phyloP scores from a whole-genome alignment of 768 basidiomycete species.

The Cystobasidium tubakii region DNA sequence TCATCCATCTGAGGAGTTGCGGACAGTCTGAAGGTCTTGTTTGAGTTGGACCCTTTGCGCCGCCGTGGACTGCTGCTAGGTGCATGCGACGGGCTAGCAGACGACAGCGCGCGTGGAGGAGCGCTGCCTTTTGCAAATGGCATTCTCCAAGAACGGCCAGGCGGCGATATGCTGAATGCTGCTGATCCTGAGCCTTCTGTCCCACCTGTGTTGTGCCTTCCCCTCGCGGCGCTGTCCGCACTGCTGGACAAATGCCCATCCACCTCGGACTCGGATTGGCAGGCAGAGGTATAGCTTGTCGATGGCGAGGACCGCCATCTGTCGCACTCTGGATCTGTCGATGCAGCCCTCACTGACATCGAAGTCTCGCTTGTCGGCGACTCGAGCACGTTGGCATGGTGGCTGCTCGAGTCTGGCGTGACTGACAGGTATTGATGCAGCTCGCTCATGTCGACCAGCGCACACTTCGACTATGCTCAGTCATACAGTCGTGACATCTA shows the following conservation, averaged over 20 bases:
- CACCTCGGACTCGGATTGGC: background rate
- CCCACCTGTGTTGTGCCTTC: background rate
- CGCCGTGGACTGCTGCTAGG: background rate
- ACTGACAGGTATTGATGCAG: background rate
- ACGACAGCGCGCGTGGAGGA: background rate
- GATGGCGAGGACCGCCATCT: background rate
- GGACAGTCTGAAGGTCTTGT: background rate
- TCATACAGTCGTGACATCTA: background rate
- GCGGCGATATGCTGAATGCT: background rate
- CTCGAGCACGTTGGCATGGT: background rate
- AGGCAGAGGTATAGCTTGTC: background rate
- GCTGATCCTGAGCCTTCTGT: background rate
- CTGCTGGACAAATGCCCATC: background rate
- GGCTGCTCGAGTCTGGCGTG: slow-evolving; percentile 6
- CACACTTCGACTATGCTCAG: no score
- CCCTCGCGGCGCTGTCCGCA: background rate
- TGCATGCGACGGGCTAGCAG: background rate
- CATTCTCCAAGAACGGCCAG: background rate
- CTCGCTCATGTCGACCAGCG: background rate
- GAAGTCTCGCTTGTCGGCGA: background rate
- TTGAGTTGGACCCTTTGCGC: background rate
- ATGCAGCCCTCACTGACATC: background rate
- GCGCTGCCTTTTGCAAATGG: background rate
- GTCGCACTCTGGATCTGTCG: slow-evolving; percentile 10
- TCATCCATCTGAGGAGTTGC: background rate